Evolutionary conservation across 2,329 filamentous ascomycete genomes (phyloP).

Genomic region (Paecilomyces sp.): DNA sequence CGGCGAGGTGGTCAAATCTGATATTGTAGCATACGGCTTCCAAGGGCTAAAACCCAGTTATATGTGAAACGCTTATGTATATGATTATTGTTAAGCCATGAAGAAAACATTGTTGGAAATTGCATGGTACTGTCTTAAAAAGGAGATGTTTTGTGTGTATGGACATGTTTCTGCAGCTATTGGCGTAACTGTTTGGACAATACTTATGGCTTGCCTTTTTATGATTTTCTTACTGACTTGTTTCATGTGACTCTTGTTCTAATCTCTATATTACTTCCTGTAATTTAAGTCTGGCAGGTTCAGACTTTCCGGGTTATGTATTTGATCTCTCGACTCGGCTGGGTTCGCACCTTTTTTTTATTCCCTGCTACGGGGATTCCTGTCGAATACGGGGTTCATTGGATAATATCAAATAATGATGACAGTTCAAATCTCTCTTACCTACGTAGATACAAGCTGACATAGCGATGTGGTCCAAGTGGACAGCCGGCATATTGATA

Average conservation of each 20-base stretch:
- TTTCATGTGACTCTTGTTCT: neutral
- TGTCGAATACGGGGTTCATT: neutral
- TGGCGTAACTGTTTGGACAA: neutral
- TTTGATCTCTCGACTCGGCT: neutral
- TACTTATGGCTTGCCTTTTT: neutral
- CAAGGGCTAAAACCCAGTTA: constrained; percentile 36
- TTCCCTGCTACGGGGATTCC: neutral
- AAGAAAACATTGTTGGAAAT: neutral
- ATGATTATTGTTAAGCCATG: neutral
- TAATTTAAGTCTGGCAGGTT: neutral
- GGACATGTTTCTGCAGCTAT: neutral
- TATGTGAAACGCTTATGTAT: constrained; percentile 20
- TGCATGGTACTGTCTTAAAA: neutral
- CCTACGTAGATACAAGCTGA: too few relatives aligned
- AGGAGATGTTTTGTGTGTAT: neutral
- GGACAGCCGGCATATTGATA: too few relatives aligned
- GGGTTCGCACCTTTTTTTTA: neutral
- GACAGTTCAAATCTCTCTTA: too few relatives aligned
- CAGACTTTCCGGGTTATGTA: neutral
- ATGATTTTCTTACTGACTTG: neutral
- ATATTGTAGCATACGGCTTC: constrained; percentile 35
- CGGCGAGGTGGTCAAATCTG: constrained; percentile 36
- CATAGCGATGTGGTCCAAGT: too few relatives aligned
- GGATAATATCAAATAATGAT: neutral
- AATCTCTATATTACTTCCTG: neutral